phyloP scores from a whole-genome alignment of 2,329 filamentous ascomycete genomes.

The Metarhizium sp. region DNA sequence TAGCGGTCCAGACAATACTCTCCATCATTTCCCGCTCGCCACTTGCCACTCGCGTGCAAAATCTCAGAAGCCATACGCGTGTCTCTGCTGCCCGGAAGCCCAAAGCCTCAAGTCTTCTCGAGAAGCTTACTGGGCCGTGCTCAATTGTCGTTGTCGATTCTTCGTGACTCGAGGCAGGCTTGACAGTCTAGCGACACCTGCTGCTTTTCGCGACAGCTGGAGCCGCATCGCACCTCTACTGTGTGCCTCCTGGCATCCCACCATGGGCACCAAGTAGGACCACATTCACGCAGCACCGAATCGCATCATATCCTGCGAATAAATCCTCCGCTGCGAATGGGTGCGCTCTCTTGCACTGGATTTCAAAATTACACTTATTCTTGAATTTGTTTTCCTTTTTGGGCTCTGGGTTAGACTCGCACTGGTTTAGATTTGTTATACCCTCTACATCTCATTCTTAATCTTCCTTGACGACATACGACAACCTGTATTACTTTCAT shows the following conservation, averaged over 20 bases:
- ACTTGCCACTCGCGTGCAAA: not conserved
- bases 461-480: conserved; percentile 7
- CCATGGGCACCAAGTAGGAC: conserved; percentile 11
- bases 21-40: not conserved
- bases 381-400: conserved; percentile 13
- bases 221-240: not conserved
- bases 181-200: conserved; percentile 3
- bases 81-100: not conserved
- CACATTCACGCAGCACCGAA: conserved; percentile 8
- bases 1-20: not conserved
- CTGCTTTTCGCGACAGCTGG: conserved; percentile 3
- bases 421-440: conserved; percentile 27
- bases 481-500: conserved; percentile 11
- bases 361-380: conserved; percentile 3
- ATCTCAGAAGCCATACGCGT: not conserved
- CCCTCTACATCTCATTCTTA: conserved; percentile 12
- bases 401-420: conserved; percentile 28
- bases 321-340: conserved; percentile 17
- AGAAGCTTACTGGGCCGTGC: not conserved
- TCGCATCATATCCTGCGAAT: conserved; percentile 1
- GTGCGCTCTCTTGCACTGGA: conserved; percentile 6
- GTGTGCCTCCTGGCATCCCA: conserved; percentile 7
- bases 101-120: not conserved
- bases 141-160: not conserved
- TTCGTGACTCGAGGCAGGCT: not conserved